phyloP scores from a whole-genome alignment of 1,139 yeast genomes.

The Nakaseomyces nivariensis region DNA sequence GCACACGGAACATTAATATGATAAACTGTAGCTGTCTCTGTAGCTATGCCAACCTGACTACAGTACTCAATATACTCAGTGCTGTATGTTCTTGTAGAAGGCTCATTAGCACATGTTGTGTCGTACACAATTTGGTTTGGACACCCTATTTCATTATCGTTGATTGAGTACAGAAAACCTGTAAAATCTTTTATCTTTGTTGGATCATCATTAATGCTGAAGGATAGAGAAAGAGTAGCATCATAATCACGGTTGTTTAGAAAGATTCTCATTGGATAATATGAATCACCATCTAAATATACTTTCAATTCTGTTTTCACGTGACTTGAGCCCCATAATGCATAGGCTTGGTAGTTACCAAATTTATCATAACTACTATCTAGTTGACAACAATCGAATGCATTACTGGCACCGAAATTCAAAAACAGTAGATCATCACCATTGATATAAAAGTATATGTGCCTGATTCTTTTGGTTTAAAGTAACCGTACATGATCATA shows the following conservation, averaged over 20 bases:
- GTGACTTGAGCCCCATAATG: not conserved
- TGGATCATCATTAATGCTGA: not conserved
- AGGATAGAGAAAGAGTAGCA: not conserved
- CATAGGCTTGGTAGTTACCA: not conserved
- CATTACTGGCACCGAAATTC: not conserved
- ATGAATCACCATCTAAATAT: not conserved
- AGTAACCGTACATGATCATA: not conserved
- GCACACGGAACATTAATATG: no score
- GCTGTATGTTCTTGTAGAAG: no score
- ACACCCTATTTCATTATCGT: no score
- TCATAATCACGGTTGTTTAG: not conserved
- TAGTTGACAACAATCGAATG: not conserved
- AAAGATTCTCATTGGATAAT: not conserved
- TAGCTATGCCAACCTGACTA: no score
- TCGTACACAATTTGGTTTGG: no score
- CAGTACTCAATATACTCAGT: no score
- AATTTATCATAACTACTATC: not conserved
- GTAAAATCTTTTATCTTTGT: not conserved
- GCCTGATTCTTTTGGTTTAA: not conserved
- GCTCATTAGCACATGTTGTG: no score
- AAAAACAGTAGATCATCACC: not conserved
- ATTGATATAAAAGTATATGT: not conserved
- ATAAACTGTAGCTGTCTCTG: no score
- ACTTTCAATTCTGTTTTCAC: not conserved
- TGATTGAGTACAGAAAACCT: no score